Evolutionary conservation across 2,329 filamentous ascomycete species (phyloP).

Genomic region (Trichoderma simmonsii): DNA sequence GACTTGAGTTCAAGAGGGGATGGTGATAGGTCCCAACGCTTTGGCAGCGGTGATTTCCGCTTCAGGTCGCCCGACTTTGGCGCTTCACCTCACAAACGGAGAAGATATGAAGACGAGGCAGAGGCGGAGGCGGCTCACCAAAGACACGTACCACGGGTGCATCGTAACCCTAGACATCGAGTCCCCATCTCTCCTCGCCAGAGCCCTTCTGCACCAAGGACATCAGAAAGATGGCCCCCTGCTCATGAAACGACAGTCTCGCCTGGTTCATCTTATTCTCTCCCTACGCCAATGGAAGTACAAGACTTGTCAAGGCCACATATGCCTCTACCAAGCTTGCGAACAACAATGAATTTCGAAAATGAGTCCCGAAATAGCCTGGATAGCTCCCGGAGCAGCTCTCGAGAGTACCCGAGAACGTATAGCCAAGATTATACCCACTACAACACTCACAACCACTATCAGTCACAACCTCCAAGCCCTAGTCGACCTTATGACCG

Average conservation of each 20-base stretch:
- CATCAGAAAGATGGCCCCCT: conserved; percentile 36
- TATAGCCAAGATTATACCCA: conserved; percentile 33
- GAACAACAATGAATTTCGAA: conserved; percentile 38
- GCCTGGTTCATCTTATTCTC: conserved; percentile 14
- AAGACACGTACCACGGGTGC: conserved; percentile 47
- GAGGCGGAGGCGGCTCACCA: conserved; percentile 39
- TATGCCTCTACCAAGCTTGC: conserved; percentile 41
- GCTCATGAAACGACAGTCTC: conserved; percentile 23
- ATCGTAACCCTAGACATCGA: conserved; percentile 36
- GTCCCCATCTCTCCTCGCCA: neutral
- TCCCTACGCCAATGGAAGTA: conserved; percentile 34
- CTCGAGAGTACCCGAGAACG: neutral
- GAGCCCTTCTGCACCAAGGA: neutral
- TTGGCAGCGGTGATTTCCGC: neutral
- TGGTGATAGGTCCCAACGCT: neutral
- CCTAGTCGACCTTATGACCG: conserved; percentile 43
- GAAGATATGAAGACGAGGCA: conserved; percentile 43
- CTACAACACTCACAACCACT: conserved; percentile 43
- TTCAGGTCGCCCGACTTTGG: conserved; percentile 46
- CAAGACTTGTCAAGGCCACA: conserved; percentile 36
- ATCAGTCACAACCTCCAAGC: conserved; percentile 46
- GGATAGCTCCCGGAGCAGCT: neutral
- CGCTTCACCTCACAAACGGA: conserved; percentile 50
- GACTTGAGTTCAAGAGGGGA: conserved; percentile 24
- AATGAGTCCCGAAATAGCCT: conserved; percentile 26